phyloP scores from a whole-genome alignment of 2,329 filamentous ascomycete genomes.

The Xylaria arbuscula region DNA sequence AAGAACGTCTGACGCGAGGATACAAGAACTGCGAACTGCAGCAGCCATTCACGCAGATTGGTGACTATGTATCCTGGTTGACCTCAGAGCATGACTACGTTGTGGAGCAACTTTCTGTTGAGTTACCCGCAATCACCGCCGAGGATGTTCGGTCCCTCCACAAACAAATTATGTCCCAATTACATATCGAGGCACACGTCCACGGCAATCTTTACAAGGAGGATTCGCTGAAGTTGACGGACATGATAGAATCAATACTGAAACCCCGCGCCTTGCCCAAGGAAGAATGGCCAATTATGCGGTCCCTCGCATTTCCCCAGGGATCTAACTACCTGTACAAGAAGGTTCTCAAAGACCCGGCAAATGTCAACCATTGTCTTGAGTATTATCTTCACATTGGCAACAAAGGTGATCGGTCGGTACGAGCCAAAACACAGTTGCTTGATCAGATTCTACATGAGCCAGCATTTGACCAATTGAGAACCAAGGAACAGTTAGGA shows the following conservation, averaged over 20 bases:
- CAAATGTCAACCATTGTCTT: constrained; percentile 89
- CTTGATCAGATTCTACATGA: constrained; percentile 93
- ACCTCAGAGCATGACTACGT: constrained; percentile 80
- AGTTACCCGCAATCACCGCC: constrained; percentile 78
- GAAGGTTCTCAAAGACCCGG: constrained; percentile 82
- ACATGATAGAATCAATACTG: constrained; percentile 82
- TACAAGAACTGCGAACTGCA: constrained; percentile 90
- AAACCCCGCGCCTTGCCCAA: constrained; percentile 78
- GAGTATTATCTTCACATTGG: constrained; percentile 81
- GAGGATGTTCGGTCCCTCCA: constrained; percentile 82
- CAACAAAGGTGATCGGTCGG: constrained; percentile 71
- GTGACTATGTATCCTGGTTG: constrained; percentile 84
- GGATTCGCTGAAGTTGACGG: constrained; percentile 86
- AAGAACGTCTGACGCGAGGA: constrained; percentile 80
- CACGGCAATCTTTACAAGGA: constrained; percentile 96
- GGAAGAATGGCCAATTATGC: constrained; percentile 81
- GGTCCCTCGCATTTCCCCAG: constrained; percentile 80
- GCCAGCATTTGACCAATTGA: constrained; percentile 91
- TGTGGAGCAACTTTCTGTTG: constrained; percentile 81
- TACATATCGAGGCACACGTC: constrained; percentile 87
- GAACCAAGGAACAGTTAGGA: constrained; percentile 96
- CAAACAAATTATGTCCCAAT: constrained; percentile 81
- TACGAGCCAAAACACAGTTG: constrained; percentile 81
- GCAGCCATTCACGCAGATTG: constrained; percentile 89
- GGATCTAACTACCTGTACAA: constrained; percentile 88